phyloP scores from a whole-genome alignment of 345 rosid genomes.

The Lumnitzera littorea region DNA sequence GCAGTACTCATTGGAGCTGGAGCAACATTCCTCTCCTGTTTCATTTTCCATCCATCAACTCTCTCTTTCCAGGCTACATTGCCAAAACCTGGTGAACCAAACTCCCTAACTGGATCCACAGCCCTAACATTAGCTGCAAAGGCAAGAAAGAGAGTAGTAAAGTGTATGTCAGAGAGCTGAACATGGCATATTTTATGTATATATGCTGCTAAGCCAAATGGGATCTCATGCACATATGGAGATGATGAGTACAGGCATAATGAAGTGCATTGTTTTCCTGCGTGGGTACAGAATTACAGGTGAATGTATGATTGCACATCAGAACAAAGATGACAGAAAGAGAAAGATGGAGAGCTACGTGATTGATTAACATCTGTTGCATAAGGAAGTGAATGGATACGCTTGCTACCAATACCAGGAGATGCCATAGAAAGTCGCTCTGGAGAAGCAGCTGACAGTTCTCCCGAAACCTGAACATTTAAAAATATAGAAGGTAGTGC shows the following conservation, averaged over 20 bases:
- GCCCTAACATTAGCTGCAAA: conserved; percentile 58
- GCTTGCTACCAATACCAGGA: conserved; percentile 61
- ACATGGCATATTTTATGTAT: background rate
- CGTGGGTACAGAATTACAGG: too few relatives aligned
- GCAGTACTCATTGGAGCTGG: conserved; percentile 56
- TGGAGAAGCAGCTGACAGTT: conserved; percentile 95
- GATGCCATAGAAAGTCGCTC: conserved; percentile 84
- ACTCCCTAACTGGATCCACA: conserved; percentile 58
- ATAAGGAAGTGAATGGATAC: conserved; percentile 37
- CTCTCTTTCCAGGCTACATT: conserved; percentile 91
- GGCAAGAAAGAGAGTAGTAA: too few relatives aligned
- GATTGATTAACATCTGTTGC: conserved; percentile 55
- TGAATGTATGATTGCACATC: background rate
- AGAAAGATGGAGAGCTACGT: conserved; percentile 22
- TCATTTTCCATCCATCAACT: conserved; percentile 97
- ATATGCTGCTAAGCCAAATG: too few relatives aligned
- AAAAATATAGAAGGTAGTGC: too few relatives aligned
- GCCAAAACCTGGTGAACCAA: conserved; percentile 50
- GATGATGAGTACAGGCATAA: background rate
- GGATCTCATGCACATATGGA: too few relatives aligned
- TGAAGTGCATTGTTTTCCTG: background rate
- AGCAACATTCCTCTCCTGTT: conserved; percentile 75
- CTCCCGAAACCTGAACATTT: conserved; percentile 69
- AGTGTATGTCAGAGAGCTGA: background rate
- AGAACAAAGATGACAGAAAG: background rate